Conservation (phyloP, 768 basidiomycete species). For the Hemileccinum rubropunctum region DNA sequence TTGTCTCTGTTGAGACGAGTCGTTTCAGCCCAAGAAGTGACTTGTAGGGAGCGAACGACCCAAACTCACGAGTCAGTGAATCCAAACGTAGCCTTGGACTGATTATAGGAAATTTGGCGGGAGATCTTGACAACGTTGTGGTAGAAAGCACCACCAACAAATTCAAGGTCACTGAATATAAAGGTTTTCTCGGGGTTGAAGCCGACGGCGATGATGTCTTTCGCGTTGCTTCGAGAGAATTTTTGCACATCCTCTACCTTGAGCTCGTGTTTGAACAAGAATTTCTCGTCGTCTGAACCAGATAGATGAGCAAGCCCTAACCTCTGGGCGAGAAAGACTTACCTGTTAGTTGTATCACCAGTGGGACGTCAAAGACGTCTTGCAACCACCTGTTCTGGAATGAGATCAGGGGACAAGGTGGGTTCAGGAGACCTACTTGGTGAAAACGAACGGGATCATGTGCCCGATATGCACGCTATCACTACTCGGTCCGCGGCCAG, state of each 20-base stretch:
- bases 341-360: constrained; percentile 97
- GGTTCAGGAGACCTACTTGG: constrained; percentile 61
- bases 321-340: constrained; percentile 9
- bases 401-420: not conserved
- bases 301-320: not conserved
- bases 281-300: constrained; percentile 92
- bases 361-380: constrained; percentile 90
- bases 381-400: constrained; percentile 78
- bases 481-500: constrained; percentile 93
- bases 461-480: constrained; percentile 98
- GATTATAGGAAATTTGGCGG: constrained; percentile 87
- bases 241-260: constrained; percentile 83
- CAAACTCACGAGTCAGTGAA: constrained; percentile 88
- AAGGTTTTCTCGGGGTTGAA: constrained; percentile 92
- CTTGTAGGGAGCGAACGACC: not conserved
- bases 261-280: constrained; percentile 93
- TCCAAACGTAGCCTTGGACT: constrained; percentile 94
- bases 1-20: constrained; percentile 68
- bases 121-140: constrained; percentile 92
- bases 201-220: constrained; percentile 95
- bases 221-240: constrained; percentile 85
- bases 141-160: constrained; percentile 91
- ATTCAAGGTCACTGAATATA: constrained; percentile 92
- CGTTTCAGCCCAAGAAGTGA: not conserved
- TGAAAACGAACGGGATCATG: constrained; percentile 96